phyloP scores from a whole-genome alignment of 805 yeast species.

The Candida taoyuanica region DNA sequence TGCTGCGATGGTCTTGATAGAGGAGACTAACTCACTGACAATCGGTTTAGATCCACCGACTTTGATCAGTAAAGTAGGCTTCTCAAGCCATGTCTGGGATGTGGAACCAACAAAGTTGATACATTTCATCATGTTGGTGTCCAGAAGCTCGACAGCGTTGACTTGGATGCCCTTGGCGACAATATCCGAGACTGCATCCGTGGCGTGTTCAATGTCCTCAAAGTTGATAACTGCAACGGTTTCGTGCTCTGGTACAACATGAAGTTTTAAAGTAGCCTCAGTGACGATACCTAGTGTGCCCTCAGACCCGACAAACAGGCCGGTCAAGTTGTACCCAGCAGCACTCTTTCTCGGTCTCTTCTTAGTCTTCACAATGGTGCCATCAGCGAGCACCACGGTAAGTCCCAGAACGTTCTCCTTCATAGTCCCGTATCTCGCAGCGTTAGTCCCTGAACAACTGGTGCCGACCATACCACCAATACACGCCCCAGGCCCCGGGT shows the following conservation, averaged over 20 bases:
- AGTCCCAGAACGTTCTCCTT: conserved; percentile 63
- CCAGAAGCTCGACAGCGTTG: conserved; percentile 73
- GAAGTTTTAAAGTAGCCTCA: conserved; percentile 67
- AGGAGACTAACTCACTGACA: conserved; percentile 44
- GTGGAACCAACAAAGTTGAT: conserved; percentile 55
- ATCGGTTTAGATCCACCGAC: conserved; percentile 48
- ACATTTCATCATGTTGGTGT: conserved; percentile 65
- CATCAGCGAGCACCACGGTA: conserved; percentile 78
- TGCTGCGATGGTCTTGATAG: conserved; percentile 47
- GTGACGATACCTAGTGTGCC: conserved; percentile 79
- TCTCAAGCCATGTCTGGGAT: conserved; percentile 48
- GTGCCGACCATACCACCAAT: conserved; percentile 78
- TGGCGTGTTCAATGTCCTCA: conserved; percentile 64
- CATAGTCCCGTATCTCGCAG: conserved; percentile 76
- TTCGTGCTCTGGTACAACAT: conserved; percentile 61
- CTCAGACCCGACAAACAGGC: conserved; percentile 71
- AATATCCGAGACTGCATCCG: conserved; percentile 59
- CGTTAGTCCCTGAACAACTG: conserved; percentile 78
- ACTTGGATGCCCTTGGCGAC: conserved; percentile 60
- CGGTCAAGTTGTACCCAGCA: conserved; percentile 76
- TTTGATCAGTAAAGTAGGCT: conserved; percentile 62
- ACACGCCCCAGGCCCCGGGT: conserved; percentile 76
- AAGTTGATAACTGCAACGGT: conserved; percentile 68
- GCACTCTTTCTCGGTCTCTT: conserved; percentile 72
- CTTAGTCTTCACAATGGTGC: conserved; percentile 69